phyloP scores from a whole-genome alignment of 129 eudicot species.

The Artemisia annua region DNA sequence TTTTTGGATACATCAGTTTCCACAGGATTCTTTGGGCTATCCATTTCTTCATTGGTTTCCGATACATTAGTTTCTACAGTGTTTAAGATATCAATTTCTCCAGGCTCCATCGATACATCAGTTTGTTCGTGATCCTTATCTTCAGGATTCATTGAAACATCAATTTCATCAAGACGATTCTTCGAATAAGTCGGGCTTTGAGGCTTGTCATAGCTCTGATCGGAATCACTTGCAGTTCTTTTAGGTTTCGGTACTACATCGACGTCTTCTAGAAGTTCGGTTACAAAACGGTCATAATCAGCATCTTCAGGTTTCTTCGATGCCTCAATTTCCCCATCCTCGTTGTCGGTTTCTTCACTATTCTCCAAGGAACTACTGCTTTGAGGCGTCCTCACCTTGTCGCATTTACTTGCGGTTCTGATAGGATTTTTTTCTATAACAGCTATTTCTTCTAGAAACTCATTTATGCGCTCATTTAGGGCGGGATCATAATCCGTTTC shows the following conservation, averaged over 20 bases:
- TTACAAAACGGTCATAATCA: neutral
- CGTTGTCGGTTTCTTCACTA: too few species aligned
- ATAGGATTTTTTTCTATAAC: slow-evolving; percentile 22
- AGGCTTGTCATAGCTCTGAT: too few species aligned
- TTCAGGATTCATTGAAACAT: neutral
- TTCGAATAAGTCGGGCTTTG: neutral
- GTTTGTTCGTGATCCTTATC: neutral
- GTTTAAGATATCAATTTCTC: neutral
- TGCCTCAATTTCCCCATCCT: neutral
- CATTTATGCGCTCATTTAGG: neutral
- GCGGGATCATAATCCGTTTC: neutral
- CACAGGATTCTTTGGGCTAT: neutral
- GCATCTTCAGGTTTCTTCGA: slow-evolving; percentile 4
- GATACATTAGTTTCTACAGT: neutral
- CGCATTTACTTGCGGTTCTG: slow-evolving; percentile 6
- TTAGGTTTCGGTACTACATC: neutral
- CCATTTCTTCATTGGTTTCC: neutral
- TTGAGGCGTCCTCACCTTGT: neutral
- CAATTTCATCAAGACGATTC: neutral
- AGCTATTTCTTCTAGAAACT: neutral
- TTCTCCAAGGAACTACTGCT: neutral
- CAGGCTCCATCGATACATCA: neutral
- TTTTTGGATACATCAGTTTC: neutral
- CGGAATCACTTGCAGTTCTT: neutral
- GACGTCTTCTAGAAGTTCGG: neutral